A percentile compares a stretch with the other conserved stretches of the same genome.
Conservation (phyloP, 192 early-diverging fungal species). For the Coemansia biformis region DNA sequence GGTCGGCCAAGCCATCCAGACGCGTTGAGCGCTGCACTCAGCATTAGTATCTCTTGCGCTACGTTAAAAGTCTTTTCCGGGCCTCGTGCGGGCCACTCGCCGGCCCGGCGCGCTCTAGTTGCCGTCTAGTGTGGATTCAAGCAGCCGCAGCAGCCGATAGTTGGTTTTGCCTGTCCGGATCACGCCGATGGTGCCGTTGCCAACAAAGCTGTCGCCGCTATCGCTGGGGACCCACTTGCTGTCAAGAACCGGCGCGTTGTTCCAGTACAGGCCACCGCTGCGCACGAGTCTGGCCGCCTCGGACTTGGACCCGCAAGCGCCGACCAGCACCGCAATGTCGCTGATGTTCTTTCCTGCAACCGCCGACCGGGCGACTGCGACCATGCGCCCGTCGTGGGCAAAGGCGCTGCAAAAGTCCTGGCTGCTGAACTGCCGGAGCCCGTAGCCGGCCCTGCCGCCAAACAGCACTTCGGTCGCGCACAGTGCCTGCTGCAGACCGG, state of each 20-base stretch:
- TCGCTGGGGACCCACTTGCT: constrained; percentile 25
- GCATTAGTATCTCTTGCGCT: no score
- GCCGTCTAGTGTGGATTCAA: no score
- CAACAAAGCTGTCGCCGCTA: constrained; percentile 53
- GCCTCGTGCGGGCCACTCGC: no score
- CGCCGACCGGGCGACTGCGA: constrained; percentile 29
- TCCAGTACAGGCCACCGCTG: constrained; percentile 76
- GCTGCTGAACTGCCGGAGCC: constrained; percentile 11
- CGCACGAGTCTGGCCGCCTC: constrained; percentile 72
- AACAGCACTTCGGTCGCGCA: constrained; percentile 73
- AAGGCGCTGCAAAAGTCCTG: constrained; percentile 70
- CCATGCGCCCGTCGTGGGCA: constrained; percentile 58
- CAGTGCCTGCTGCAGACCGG: constrained; percentile 59
- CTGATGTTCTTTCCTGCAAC: constrained; percentile 54
- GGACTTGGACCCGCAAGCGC: constrained; percentile 65
- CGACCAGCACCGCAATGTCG: constrained; percentile 56
- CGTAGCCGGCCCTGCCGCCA: constrained; percentile 47
- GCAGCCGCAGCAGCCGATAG: constrained; percentile 55
- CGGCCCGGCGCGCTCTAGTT: no score
- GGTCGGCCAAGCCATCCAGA: constrained; percentile 3
- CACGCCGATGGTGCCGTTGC: constrained; percentile 58
- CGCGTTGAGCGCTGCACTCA: neutral
- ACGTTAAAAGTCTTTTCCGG: no score
- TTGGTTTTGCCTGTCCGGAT: constrained; percentile 77
- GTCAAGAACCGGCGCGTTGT: constrained; percentile 21